Evolutionary conservation across 768 basidiomycete genomes (phyloP).

Genomic region (Dictyophora rubrovolvata): DNA sequence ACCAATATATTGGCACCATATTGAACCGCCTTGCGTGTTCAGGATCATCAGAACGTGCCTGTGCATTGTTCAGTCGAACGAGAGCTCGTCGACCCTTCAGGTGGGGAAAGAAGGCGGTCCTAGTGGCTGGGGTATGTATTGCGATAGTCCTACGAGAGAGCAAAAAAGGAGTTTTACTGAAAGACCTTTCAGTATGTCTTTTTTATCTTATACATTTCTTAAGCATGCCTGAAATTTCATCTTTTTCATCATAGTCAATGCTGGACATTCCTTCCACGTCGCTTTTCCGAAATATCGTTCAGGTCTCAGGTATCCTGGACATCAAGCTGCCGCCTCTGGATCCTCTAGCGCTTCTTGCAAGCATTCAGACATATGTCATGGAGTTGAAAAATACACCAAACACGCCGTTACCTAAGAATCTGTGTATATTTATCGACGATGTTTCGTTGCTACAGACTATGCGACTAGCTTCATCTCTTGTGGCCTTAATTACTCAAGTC

Average conservation of each 20-base stretch:
- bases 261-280: slow-evolving; percentile 41
- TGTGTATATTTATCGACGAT: slow-evolving; percentile 24
- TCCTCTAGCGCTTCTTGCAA: slow-evolving; percentile 27
- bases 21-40: slow-evolving; percentile 47
- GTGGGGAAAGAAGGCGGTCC: slow-evolving; percentile 69
- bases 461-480: slow-evolving; percentile 36
- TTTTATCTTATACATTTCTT: background rate
- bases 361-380: slow-evolving; percentile 16
- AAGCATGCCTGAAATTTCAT: background rate
- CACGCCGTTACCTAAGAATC: slow-evolving; percentile 17
- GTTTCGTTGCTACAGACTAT: slow-evolving; percentile 32
- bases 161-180: slow-evolving; percentile 54
- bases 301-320: slow-evolving; percentile 41
- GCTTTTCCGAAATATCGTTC: slow-evolving; percentile 46
- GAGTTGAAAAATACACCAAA: slow-evolving; percentile 12
- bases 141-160: slow-evolving; percentile 64
- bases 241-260: slow-evolving; percentile 26
- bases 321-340: slow-evolving; percentile 45
- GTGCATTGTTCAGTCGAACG: slow-evolving; percentile 57
- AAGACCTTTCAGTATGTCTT: slow-evolving; percentile 47
- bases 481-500: slow-evolving; percentile 28
- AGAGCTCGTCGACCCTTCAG: slow-evolving; percentile 43
- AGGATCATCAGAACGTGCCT: slow-evolving; percentile 56
- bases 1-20: slow-evolving; percentile 50
- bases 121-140: slow-evolving; percentile 58